Percentiles rank a stretch among this genome's conserved stretches.
phyloP scores from a whole-genome alignment of 176 grass and related monocot species.

The Oryza australiensis region DNA sequence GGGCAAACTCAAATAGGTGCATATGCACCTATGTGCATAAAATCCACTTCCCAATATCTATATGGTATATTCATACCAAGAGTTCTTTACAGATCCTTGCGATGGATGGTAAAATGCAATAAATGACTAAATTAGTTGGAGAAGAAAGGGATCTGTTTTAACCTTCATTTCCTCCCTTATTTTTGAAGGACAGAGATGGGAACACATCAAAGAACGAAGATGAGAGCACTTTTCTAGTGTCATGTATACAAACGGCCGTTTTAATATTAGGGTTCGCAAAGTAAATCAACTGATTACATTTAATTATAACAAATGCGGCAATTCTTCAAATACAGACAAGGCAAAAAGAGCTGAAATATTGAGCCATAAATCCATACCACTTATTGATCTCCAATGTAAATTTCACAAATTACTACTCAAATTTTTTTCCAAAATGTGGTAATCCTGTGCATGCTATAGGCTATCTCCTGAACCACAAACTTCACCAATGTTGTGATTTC shows the following conservation, averaged over 20 bases:
- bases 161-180: neutral
- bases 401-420: neutral
- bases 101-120: neutral
- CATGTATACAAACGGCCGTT: neutral
- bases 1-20: neutral
- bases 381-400: neutral
- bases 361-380: neutral
- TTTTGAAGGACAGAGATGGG: neutral
- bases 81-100: neutral
- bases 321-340: neutral
- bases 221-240: neutral
- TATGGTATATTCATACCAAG: neutral
- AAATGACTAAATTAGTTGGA: neutral
- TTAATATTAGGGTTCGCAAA: slow-evolving; percentile 6
- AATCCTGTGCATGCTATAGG: neutral
- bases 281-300: neutral
- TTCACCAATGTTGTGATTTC: neutral
- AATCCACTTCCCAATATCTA: neutral
- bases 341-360: neutral
- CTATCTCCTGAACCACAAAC: neutral
- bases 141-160: neutral
- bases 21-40: neutral
- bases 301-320: neutral
- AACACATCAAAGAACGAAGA: neutral
- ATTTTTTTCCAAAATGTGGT: neutral